A percentile compares a stretch with the other conserved stretches of the same genome.
Conservation (phyloP, 1,139 yeast genomes). For the Yamadazyma jaroonii region DNA sequence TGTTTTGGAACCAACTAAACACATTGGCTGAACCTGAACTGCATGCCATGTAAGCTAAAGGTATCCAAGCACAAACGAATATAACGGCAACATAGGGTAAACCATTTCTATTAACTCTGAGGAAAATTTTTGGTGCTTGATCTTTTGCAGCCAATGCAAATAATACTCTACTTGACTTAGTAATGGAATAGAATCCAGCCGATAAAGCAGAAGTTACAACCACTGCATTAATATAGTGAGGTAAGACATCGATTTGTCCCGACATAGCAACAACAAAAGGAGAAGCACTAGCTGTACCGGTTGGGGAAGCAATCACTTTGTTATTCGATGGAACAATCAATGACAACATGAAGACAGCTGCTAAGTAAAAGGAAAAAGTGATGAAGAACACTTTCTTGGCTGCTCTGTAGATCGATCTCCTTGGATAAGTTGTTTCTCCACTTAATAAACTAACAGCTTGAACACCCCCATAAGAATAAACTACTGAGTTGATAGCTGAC, state of each 20-base stretch:
- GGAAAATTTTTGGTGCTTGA: slow-evolving; percentile 35
- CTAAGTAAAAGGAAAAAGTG: slow-evolving; percentile 54
- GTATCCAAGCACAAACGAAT: slow-evolving; percentile 50
- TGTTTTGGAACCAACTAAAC: slow-evolving; percentile 39
- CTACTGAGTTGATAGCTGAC: slow-evolving; percentile 78
- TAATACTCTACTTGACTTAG: slow-evolving; percentile 50
- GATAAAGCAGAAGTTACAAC: slow-evolving; percentile 49
- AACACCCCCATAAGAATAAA: slow-evolving; percentile 68
- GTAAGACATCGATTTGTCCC: slow-evolving; percentile 36
- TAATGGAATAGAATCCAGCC: slow-evolving; percentile 53
- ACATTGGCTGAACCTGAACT: slow-evolving; percentile 33
- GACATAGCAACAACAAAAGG: slow-evolving; percentile 43
- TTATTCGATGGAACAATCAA: slow-evolving; percentile 41
- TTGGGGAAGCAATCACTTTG: slow-evolving; percentile 29
- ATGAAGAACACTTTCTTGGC: slow-evolving; percentile 73
- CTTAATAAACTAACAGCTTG: slow-evolving; percentile 73
- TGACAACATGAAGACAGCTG: slow-evolving; percentile 45
- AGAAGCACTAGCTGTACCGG: slow-evolving; percentile 30
- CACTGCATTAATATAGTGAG: slow-evolving; percentile 53
- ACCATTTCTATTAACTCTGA: slow-evolving; percentile 30
- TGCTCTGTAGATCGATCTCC: slow-evolving; percentile 65
- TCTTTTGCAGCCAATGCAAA: slow-evolving; percentile 46
- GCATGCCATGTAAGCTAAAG: slow-evolving; percentile 49
- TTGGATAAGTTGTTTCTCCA: slow-evolving; percentile 74
- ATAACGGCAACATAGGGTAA: slow-evolving; percentile 37